A percentile compares a stretch with the other conserved stretches of the same genome.
Evolutionary conservation across 257 asterid genomes (phyloP).

Genomic region (Jacaranda copaia): DNA sequence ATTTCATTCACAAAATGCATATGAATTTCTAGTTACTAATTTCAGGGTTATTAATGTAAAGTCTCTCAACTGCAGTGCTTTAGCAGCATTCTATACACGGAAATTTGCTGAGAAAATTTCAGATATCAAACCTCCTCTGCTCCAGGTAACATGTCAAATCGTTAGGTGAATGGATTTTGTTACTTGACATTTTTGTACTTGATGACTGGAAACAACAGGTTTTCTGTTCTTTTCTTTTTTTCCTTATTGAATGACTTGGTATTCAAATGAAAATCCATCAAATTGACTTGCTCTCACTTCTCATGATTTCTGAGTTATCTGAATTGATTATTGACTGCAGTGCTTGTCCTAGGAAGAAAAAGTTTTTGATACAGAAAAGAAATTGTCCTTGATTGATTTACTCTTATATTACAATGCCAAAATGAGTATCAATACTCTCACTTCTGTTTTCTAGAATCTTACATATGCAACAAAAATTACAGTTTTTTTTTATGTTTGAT

Average conservation of each 20-base stretch:
- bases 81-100: constrained; percentile 94
- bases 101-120: constrained; percentile 74
- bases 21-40: constrained; percentile 27
- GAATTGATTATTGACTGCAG: neutral
- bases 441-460: constrained; percentile 25
- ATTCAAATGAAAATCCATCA: neutral
- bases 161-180: constrained; percentile 35
- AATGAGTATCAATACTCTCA: neutral
- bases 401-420: constrained; percentile 1
- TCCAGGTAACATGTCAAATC: constrained; percentile 68
- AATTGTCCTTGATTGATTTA: constrained; percentile 3
- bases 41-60: constrained; percentile 26
- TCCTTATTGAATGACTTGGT: constrained; percentile 4
- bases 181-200: neutral
- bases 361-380: neutral
- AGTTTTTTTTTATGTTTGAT: neutral
- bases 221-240: neutral
- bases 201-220: constrained; percentile 19
- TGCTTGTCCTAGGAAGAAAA: constrained; percentile 17
- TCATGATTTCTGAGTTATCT: constrained; percentile 15
- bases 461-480: neutral
- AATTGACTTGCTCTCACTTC: constrained; percentile 5
- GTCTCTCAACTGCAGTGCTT: constrained; percentile 69
- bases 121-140: constrained; percentile 84
- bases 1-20: constrained; percentile 30